These are phyloP conservation scores for Fusarium sp. DNA, from an alignment of 2,329 filamentous ascomycete genomes.

Conservation along the genomic window DNA sequence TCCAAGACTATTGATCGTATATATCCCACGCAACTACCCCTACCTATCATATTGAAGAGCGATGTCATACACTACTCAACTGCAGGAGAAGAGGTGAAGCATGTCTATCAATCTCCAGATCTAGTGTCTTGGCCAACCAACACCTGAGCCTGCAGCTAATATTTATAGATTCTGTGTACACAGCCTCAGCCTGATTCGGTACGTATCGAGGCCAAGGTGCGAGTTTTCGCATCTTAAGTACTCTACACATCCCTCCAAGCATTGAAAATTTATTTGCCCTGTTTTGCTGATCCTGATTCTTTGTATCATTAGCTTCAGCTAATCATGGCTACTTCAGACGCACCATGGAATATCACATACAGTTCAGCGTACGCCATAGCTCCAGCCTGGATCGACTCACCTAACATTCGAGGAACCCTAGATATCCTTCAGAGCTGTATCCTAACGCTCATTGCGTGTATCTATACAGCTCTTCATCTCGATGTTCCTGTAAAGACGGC, in stretches of 20 bases:
- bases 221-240: background rate
- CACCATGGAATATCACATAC: background rate
- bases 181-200: slow-evolving; percentile 11
- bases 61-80: background rate
- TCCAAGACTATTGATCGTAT: background rate
- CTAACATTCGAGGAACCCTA: background rate
- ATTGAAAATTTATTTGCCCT: background rate
- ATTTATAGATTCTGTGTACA: background rate
- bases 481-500: slow-evolving; percentile 47
- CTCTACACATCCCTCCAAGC: background rate
- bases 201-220: background rate
- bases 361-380: background rate
- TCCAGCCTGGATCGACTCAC: slow-evolving; percentile 3
- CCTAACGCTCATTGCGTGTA: slow-evolving; percentile 50
- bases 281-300: background rate
- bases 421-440: slow-evolving; percentile 51
- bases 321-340: background rate
- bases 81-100: background rate
- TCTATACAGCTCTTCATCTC: slow-evolving; percentile 53
- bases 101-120: background rate
- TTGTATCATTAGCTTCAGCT: too few species aligned
- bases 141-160: background rate
- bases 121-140: background rate
- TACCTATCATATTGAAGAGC: background rate
- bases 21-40: background rate